Conservation (phyloP, 164 flowering plant species). For the Chloranthus sessilifolius region DNA sequence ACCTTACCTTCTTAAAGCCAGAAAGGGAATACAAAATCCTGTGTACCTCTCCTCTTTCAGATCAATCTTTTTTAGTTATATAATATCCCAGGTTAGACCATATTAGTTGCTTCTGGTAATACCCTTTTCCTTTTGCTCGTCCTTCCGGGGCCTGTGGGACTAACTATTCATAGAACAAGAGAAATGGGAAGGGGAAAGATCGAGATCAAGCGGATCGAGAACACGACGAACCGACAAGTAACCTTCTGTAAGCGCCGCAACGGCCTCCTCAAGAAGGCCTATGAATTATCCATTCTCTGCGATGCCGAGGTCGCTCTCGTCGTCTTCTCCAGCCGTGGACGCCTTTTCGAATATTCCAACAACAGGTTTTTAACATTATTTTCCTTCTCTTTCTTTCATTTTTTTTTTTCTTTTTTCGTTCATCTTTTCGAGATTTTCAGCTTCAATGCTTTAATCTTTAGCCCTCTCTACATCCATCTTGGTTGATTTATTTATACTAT, state of each 20-base stretch:
- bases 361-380: slow-evolving; percentile 38
- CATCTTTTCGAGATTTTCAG: not conserved
- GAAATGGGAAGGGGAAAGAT: slow-evolving; percentile 70
- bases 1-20: slow-evolving; percentile 1
- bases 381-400: slow-evolving; percentile 2
- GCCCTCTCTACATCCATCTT: not conserved
- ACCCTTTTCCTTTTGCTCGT: not conserved
- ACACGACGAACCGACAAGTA: slow-evolving; percentile 78
- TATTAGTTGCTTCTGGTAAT: not conserved
- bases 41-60: slow-evolving; percentile 29
- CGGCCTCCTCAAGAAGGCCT: slow-evolving; percentile 74
- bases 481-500: not conserved
- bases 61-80: slow-evolving; percentile 2
- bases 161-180: too few species aligned
- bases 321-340: slow-evolving; percentile 80
- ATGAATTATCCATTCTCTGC: slow-evolving; percentile 74
- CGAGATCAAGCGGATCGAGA: slow-evolving; percentile 81
- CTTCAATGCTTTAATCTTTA: not conserved
- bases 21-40: slow-evolving; percentile 11
- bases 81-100: not conserved
- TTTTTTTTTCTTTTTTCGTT: not conserved
- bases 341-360: slow-evolving; percentile 78
- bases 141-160: too few species aligned
- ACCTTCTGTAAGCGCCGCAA: slow-evolving; percentile 77
- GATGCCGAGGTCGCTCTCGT: slow-evolving; percentile 77